A percentile compares a stretch with the other conserved stretches of the same genome.
Evolutionary conservation across 2,329 filamentous ascomycete genomes (phyloP).

Genomic region (Diaporthe ilicicola): DNA sequence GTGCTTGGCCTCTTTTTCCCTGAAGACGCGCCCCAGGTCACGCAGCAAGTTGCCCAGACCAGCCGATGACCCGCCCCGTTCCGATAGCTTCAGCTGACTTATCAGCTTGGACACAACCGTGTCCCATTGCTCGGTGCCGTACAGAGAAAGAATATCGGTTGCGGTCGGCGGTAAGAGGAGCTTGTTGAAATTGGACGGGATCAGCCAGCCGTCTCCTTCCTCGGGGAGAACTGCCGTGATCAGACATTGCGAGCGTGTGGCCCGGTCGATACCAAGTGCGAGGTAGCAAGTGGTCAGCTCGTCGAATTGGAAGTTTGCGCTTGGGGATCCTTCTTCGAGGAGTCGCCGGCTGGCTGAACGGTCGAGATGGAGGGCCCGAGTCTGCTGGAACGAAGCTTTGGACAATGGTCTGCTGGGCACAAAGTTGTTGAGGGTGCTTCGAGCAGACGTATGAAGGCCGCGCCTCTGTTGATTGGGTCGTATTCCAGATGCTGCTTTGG

Average conservation of each 20-base stretch:
- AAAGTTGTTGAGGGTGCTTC: neutral
- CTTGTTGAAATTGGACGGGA: conserved; percentile 58
- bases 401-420: neutral
- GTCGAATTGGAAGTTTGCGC: conserved; percentile 45
- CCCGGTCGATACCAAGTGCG: conserved; percentile 72
- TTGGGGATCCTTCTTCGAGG: conserved; percentile 55
- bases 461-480: conserved; percentile 13
- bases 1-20: conserved; percentile 54
- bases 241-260: conserved; percentile 68
- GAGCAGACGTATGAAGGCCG: conserved; percentile 14
- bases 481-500: neutral
- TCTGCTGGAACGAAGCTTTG: neutral
- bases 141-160: conserved; percentile 34
- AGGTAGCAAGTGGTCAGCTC: conserved; percentile 58
- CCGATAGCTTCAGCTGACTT: conserved; percentile 62
- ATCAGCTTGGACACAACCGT: conserved; percentile 41
- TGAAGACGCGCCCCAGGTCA: conserved; percentile 61
- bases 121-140: neutral
- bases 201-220: conserved; percentile 34
- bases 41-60: conserved; percentile 58
- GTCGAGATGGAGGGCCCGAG: conserved; percentile 28
- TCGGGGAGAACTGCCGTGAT: conserved; percentile 42
- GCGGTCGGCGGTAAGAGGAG: conserved; percentile 44
- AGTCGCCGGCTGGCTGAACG: conserved; percentile 54
- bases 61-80: neutral